Percentiles rank a stretch among this genome's conserved stretches.
phyloP scores from a whole-genome alignment of 176 grass and related monocot genomes.

The Alopecurus myosuroides region DNA sequence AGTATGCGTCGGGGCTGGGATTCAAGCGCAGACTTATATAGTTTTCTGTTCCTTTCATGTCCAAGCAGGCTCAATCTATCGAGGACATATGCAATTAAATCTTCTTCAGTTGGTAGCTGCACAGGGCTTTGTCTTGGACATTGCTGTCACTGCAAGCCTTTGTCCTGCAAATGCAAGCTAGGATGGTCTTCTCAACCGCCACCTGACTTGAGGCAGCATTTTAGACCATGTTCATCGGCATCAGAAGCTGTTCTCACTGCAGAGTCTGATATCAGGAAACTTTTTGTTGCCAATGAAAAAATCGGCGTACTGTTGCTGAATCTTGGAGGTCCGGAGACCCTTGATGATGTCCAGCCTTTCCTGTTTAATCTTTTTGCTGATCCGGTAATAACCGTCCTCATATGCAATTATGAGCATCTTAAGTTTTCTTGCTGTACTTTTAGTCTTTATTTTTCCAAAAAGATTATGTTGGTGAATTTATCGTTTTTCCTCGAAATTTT shows the following conservation, averaged over 20 bases:
- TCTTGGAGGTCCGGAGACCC: constrained; percentile 95
- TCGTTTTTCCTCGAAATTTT: not conserved
- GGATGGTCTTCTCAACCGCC: constrained; percentile 34
- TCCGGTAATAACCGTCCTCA: constrained; percentile 57
- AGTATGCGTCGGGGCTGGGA: not conserved
- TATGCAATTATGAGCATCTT: not conserved
- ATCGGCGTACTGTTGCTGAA: constrained; percentile 92
- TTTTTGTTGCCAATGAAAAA: constrained; percentile 71
- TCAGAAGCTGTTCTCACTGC: constrained; percentile 79
- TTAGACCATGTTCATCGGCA: constrained; percentile 53
- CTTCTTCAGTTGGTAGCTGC: constrained; percentile 21
- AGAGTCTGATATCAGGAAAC: constrained; percentile 37
- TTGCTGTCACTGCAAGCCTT: constrained; percentile 28
- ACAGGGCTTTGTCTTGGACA: constrained; percentile 34
- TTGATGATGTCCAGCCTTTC: constrained; percentile 96
- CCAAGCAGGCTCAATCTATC: constrained; percentile 42
- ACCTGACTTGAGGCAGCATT: constrained; percentile 30
- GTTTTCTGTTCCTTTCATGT: not conserved
- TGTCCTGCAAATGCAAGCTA: constrained; percentile 35
- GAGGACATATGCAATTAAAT: constrained; percentile 44
- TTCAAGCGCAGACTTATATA: not conserved
- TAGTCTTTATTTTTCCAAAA: constrained; percentile 1
- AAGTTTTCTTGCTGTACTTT: not conserved
- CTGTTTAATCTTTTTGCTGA: constrained; percentile 98
- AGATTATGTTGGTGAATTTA: not conserved